A percentile compares a stretch with the other conserved stretches of the same genome.
phyloP scores from a whole-genome alignment of 2,329 filamentous ascomycete genomes.

The Ceratocystis diversiconidia region DNA sequence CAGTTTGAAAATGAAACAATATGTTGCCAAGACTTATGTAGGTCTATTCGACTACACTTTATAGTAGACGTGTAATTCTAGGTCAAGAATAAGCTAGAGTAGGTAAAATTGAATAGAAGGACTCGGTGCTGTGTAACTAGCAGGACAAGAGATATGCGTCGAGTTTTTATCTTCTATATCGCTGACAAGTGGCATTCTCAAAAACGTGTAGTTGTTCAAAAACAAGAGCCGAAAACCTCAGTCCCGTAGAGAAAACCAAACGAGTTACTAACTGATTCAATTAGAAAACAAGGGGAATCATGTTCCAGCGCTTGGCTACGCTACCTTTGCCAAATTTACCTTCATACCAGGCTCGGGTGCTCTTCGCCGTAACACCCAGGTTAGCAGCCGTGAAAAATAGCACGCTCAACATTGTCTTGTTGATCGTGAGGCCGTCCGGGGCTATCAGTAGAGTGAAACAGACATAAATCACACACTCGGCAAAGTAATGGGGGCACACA shows the following conservation, averaged over 20 bases:
- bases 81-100: too few species aligned
- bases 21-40: background rate
- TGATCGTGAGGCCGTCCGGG: slow-evolving; percentile 49
- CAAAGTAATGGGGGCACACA: slow-evolving; percentile 81
- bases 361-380: slow-evolving; percentile 65
- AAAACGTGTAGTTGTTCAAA: too few species aligned
- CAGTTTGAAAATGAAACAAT: background rate
- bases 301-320: slow-evolving; percentile 52
- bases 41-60: too few species aligned
- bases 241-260: too few species aligned
- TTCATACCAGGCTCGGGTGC: slow-evolving; percentile 66
- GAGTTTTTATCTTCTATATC: too few species aligned
- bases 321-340: slow-evolving; percentile 56
- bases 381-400: slow-evolving; percentile 63
- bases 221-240: too few species aligned
- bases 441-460: slow-evolving; percentile 62
- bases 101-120: too few species aligned
- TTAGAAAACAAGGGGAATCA: slow-evolving; percentile 58
- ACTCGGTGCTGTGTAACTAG: too few species aligned
- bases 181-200: too few species aligned
- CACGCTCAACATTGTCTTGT: slow-evolving; percentile 58
- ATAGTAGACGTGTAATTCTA: too few species aligned
- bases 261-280: background rate
- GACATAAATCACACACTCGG: slow-evolving; percentile 73
- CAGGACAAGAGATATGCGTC: too few species aligned